Conservation (phyloP, 2,329 filamentous ascomycete genomes). For the Colletotrichum sp. region DNA sequence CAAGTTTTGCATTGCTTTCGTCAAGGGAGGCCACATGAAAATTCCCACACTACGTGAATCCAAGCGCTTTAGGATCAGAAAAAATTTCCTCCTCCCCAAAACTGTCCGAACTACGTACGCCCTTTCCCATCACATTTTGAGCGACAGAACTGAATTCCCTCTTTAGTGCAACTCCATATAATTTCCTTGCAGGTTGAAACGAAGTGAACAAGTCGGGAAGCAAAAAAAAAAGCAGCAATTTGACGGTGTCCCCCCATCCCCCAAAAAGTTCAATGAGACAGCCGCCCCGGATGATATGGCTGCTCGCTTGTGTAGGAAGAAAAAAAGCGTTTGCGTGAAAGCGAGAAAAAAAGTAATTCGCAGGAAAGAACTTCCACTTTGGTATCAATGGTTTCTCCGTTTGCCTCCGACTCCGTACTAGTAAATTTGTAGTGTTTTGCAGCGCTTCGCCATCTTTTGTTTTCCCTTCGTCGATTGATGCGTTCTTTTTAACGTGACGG, state of each 20-base stretch:
- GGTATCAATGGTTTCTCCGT: slow-evolving; percentile 21
- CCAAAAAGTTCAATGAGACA: neutral
- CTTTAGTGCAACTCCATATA: slow-evolving; percentile 4
- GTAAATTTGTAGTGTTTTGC: neutral
- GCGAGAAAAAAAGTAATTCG: neutral
- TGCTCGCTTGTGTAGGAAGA: neutral
- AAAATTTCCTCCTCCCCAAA: neutral
- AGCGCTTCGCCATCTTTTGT: neutral
- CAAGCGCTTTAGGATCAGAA: neutral
- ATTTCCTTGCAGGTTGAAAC: neutral
- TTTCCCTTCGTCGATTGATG: neutral
- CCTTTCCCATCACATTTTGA: neutral
- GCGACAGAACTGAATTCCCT: neutral
- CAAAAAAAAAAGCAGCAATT: neutral
- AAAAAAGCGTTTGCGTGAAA: neutral
- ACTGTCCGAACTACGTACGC: neutral
- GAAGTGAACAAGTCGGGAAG: neutral
- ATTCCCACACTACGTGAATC: neutral
- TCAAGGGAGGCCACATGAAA: neutral
- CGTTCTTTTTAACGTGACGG: neutral
- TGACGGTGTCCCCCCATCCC: neutral
- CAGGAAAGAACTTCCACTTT: slow-evolving; percentile 15
- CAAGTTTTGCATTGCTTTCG: neutral
- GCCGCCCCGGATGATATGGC: neutral
- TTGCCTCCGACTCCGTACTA: slow-evolving; percentile 20